phyloP scores from a whole-genome alignment of 306 rosid species.

The Pyrus bretschneideri region DNA sequence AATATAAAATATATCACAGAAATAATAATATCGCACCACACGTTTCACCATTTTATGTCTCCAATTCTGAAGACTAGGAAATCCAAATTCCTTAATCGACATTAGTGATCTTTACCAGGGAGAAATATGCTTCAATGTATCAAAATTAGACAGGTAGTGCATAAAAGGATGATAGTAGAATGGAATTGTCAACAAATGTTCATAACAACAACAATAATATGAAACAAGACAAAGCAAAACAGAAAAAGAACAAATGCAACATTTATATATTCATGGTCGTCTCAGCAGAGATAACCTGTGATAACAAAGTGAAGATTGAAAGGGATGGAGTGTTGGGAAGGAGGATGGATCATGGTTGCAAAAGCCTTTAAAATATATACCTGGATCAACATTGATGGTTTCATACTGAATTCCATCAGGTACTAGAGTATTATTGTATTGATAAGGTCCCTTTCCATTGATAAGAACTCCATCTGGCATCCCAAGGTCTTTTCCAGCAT shows the following conservation, averaged over 20 bases:
- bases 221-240: background rate
- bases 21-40: background rate
- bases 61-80: background rate
- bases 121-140: background rate
- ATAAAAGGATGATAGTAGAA: background rate
- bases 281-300: background rate
- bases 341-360: background rate
- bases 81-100: background rate
- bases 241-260: background rate
- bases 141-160: background rate
- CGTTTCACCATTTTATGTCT: background rate
- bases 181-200: background rate
- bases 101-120: background rate
- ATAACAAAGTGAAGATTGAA: background rate
- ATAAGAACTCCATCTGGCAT: constrained; percentile 92
- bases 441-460: constrained; percentile 92
- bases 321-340: background rate
- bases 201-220: background rate
- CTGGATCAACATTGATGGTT: constrained; percentile 62
- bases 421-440: constrained; percentile 69
- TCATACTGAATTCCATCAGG: constrained; percentile 52
- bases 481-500: constrained; percentile 64
- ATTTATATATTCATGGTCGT: background rate
- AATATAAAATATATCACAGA: background rate
- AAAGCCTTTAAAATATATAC: constrained; percentile 22